phyloP scores from a whole-genome alignment of 768 basidiomycete genomes.

The Suillus plorans region DNA sequence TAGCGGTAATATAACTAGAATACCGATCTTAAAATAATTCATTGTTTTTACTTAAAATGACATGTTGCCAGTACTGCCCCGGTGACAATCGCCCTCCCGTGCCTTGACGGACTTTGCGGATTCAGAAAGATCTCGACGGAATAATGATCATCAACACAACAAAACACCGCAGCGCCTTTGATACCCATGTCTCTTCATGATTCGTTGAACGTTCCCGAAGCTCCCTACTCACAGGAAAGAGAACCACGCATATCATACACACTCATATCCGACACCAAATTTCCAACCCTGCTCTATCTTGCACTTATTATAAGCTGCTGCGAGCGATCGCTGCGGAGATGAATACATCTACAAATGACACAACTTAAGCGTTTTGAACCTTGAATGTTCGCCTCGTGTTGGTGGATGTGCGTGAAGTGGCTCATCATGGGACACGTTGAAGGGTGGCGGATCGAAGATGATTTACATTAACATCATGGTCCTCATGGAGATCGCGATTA shows the following conservation, averaged over 20 bases:
- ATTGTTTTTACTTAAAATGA: neutral
- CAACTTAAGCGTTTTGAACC: neutral
- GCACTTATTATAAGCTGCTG: neutral
- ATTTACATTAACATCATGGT: neutral
- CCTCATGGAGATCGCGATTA: neutral
- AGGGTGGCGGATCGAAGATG: neutral
- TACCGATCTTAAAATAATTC: neutral
- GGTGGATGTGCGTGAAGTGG: neutral
- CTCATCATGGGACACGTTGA: neutral
- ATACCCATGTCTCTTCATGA: neutral
- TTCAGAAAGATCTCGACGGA: neutral
- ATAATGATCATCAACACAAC: neutral
- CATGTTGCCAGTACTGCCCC: neutral
- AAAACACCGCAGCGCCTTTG: neutral
- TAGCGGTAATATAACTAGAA: neutral
- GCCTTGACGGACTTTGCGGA: neutral
- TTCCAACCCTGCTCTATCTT: neutral
- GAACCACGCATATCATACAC: too few species aligned
- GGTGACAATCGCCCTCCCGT: neutral
- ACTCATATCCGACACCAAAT: neutral
- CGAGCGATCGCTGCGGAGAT: neutral
- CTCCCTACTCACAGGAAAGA: too few species aligned
- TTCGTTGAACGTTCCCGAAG: neutral
- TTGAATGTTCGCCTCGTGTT: constrained; percentile 6
- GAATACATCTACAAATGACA: neutral